Conservation (phyloP, 139 green algal species). For the Ettlia oleoabundans region DNA sequence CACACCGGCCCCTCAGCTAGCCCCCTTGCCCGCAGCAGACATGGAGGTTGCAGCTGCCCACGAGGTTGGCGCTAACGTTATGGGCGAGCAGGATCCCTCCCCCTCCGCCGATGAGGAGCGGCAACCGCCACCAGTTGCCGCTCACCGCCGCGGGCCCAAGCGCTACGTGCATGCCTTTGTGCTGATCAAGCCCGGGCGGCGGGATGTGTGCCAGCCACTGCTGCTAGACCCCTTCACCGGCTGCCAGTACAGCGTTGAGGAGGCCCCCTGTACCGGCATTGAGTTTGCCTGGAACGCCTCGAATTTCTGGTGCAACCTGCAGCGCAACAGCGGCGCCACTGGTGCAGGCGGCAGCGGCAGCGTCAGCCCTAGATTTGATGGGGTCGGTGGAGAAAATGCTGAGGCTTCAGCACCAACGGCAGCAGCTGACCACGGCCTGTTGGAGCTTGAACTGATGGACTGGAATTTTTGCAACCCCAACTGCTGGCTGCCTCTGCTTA, state of each 20-base stretch:
- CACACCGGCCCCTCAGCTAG: too few relatives aligned
- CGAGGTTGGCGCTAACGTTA: too few relatives aligned
- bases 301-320: constrained; percentile 64
- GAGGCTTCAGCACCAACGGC: neutral
- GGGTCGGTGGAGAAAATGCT: neutral
- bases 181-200: constrained; percentile 72
- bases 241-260: constrained; percentile 47
- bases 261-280: constrained; percentile 76
- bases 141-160: neutral
- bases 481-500: constrained; percentile 18
- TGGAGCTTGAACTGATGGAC: constrained; percentile 36
- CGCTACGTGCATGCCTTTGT: constrained; percentile 81
- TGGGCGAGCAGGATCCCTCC: too few relatives aligned
- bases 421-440: neutral
- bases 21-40: too few relatives aligned
- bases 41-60: too few relatives aligned
- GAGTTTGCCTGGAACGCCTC: constrained; percentile 78
- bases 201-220: constrained; percentile 62
- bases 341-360: neutral
- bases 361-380: constrained; percentile 31
- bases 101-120: neutral
- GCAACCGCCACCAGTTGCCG: neutral
- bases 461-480: constrained; percentile 33
- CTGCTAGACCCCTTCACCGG: constrained; percentile 83
- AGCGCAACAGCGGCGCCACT: constrained; percentile 4